These are phyloP conservation scores for Inosperma sp. DNA, from an alignment of 768 basidiomycete genomes.

Conservation along the genomic window DNA sequence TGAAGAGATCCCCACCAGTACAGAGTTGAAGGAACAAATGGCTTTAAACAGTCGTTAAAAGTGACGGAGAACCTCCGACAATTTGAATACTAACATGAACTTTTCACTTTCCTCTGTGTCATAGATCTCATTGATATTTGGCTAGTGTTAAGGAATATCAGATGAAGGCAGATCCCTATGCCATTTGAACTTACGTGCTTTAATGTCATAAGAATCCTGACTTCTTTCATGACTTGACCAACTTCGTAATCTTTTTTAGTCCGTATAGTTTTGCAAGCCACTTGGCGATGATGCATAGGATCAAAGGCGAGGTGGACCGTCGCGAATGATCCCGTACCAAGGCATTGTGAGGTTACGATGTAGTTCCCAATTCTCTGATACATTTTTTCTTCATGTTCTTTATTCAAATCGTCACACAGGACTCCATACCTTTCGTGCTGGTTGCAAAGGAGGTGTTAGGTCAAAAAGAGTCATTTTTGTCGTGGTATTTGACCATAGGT, in stretches of 20 bases:
- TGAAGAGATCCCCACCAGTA: slow-evolving; percentile 85
- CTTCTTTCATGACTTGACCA: slow-evolving; percentile 70
- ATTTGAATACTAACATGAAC: slow-evolving; percentile 45
- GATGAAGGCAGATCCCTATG: not conserved
- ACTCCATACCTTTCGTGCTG: slow-evolving; percentile 47
- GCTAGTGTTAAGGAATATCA: slow-evolving; percentile 36
- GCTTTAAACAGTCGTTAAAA: slow-evolving; percentile 29
- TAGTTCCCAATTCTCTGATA: slow-evolving; percentile 60
- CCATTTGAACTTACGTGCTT: slow-evolving; percentile 51
- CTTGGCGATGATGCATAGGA: slow-evolving; percentile 57
- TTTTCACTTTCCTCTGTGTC: slow-evolving; percentile 59
- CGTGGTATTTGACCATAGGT: slow-evolving; percentile 49
- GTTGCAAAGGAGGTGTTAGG: slow-evolving; percentile 52
- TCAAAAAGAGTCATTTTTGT: slow-evolving; percentile 57
- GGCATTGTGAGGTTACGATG: slow-evolving; percentile 70
- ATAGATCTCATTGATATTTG: slow-evolving; percentile 77
- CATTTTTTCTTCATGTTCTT: not conserved
- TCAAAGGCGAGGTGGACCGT: slow-evolving; percentile 78
- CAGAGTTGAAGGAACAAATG: slow-evolving; percentile 84
- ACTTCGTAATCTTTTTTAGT: slow-evolving; percentile 56
- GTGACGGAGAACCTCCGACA: not conserved
- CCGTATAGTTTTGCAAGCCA: slow-evolving; percentile 80
- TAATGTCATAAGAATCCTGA: slow-evolving; percentile 63
- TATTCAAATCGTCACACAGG: not conserved
- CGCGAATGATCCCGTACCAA: slow-evolving; percentile 79